Conservation (phyloP, 805 yeast genomes). For the Nakazawaea wickerhamii region DNA sequence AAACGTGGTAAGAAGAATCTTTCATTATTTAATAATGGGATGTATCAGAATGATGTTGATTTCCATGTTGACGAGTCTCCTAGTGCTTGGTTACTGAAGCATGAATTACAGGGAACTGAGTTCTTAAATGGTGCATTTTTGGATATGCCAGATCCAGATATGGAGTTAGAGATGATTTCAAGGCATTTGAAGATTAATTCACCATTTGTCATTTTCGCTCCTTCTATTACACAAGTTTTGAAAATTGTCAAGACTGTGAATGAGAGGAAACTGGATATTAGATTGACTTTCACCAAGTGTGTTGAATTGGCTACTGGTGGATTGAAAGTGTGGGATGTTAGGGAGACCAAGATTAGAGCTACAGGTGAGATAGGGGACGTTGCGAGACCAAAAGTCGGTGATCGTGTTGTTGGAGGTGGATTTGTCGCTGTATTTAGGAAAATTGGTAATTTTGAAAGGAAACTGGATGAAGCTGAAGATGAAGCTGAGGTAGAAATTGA, state of each 20-base stretch:
- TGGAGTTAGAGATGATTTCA: conserved; percentile 29
- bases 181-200: conserved; percentile 33
- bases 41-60: conserved; percentile 38
- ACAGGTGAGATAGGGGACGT: conserved; percentile 36
- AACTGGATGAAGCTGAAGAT: conserved; percentile 16
- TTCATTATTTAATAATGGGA: conserved; percentile 34
- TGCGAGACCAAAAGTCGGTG: conserved; percentile 47
- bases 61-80: conserved; percentile 40
- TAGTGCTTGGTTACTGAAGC: conserved; percentile 29
- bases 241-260: conserved; percentile 30
- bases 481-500: neutral
- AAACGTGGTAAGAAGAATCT: conserved; percentile 37
- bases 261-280: conserved; percentile 23
- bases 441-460: conserved; percentile 19
- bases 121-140: conserved; percentile 39
- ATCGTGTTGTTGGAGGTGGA: conserved; percentile 44
- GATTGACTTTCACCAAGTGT: conserved; percentile 32
- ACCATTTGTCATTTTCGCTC: conserved; percentile 40
- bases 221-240: conserved; percentile 43
- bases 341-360: conserved; percentile 33
- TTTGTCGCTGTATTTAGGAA: conserved; percentile 40
- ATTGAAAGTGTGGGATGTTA: conserved; percentile 45
- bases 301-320: conserved; percentile 46
- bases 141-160: conserved; percentile 40
- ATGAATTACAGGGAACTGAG: conserved; percentile 11